Evolutionary conservation across 345 rosid genomes (phyloP).

Genomic region (Hibiscus mutabilis): DNA sequence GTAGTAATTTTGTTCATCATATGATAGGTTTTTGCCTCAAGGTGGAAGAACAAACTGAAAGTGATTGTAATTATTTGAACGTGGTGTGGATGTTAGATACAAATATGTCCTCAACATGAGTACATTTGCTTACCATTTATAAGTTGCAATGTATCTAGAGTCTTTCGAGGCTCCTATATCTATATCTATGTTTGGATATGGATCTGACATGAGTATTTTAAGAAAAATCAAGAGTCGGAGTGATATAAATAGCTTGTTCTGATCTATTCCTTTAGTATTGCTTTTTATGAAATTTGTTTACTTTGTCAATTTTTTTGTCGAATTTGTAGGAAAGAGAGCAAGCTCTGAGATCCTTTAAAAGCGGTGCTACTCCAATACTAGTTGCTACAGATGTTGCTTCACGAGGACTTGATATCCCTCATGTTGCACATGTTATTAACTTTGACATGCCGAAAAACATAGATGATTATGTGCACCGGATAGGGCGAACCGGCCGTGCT

Average conservation of each 20-base stretch:
- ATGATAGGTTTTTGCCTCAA: too few species aligned
- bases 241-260: neutral
- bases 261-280: conserved; percentile 12
- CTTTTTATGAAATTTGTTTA: neutral
- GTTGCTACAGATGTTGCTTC: conserved; percentile 97
- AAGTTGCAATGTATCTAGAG: too few species aligned
- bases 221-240: neutral
- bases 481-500: conserved; percentile 95
- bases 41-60: too few species aligned
- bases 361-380: conserved; percentile 80
- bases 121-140: too few species aligned
- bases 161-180: too few species aligned
- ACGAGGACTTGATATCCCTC: conserved; percentile 94
- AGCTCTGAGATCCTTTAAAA: conserved; percentile 79
- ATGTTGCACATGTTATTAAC: conserved; percentile 87
- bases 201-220: neutral
- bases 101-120: too few species aligned
- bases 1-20: too few species aligned
- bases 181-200: too few species aligned
- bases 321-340: conserved; percentile 79
- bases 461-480: conserved; percentile 93
- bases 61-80: too few species aligned
- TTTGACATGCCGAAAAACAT: conserved; percentile 95
- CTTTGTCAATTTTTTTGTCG: neutral
- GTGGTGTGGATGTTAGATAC: too few species aligned